These are phyloP conservation scores for Polyporus arcularius DNA, from an alignment of 768 basidiomycete species.

Conservation along the genomic window DNA sequence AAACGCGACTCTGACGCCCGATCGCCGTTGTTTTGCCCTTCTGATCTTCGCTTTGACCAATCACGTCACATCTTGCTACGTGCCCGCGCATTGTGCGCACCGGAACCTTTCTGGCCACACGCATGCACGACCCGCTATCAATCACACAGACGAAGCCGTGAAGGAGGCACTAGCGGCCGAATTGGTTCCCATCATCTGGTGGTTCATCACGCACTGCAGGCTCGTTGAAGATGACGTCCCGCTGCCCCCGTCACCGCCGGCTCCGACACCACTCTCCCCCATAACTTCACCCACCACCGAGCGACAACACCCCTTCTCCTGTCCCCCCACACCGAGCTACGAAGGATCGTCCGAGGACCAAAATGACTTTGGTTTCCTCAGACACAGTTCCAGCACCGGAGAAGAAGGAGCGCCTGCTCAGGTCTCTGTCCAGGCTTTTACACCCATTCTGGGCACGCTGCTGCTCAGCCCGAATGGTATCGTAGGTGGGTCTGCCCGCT, in stretches of 20 bases:
- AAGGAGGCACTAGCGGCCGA: conserved; percentile 85
- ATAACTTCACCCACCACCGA: neutral
- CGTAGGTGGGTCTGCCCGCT: conserved; percentile 73
- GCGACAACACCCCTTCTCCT: neutral
- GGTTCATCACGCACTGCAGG: conserved; percentile 67
- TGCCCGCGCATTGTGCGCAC: conserved; percentile 5
- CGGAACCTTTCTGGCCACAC: conserved; percentile 6
- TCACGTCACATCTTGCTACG: conserved; percentile 2
- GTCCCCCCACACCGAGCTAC: conserved; percentile 2
- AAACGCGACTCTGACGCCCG: conserved; percentile 7
- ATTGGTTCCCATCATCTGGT: conserved; percentile 85
- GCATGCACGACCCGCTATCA: conserved; percentile 1
- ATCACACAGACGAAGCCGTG: conserved; percentile 71
- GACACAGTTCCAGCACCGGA: conserved; percentile 26
- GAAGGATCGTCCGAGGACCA: neutral
- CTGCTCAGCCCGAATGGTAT: conserved; percentile 77
- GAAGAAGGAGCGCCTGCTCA: conserved; percentile 38
- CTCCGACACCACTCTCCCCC: conserved; percentile 4
- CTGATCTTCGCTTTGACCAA: conserved; percentile 10
- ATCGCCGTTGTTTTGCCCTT: neutral
- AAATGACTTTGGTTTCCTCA: conserved; percentile 21
- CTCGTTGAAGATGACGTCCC: conserved; percentile 29
- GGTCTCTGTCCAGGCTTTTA: conserved; percentile 86
- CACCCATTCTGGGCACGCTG: conserved; percentile 86
- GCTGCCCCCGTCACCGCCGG: conserved; percentile 11